These are phyloP conservation scores for Conticribra guillardii DNA, from an alignment of 108 stramenopile genomes.

Conservation along the genomic window DNA sequence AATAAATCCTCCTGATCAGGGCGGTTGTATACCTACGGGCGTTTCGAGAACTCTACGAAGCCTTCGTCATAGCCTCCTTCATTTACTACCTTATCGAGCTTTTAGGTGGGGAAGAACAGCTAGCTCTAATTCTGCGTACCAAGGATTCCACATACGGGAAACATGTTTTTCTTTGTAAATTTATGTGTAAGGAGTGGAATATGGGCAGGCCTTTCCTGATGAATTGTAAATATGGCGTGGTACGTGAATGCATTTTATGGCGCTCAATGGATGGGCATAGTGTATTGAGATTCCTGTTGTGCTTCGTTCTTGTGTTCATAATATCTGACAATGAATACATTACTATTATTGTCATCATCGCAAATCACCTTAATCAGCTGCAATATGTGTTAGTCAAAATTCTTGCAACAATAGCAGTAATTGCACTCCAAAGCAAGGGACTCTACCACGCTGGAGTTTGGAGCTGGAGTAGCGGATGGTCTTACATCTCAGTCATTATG, in stretches of 20 bases:
- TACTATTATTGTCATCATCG: slow-evolving; percentile 39
- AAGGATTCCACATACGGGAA: slow-evolving; percentile 36
- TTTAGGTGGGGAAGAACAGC: slow-evolving; percentile 50
- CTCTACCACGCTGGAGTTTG: slow-evolving; percentile 29
- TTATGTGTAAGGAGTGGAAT: slow-evolving; percentile 22
- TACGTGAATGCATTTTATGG: neutral
- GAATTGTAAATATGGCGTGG: slow-evolving; percentile 62
- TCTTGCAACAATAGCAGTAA: slow-evolving; percentile 35
- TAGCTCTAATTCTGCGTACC: slow-evolving; percentile 27
- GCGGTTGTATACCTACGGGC: slow-evolving; percentile 32
- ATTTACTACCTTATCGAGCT: slow-evolving; percentile 61
- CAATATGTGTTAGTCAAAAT: slow-evolving; percentile 67
- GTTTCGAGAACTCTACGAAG: slow-evolving; percentile 53
- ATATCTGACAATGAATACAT: neutral
- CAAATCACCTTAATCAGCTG: slow-evolving; percentile 76
- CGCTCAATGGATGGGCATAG: too few relatives aligned
- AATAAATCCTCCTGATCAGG: neutral
- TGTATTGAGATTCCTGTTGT: too few relatives aligned
- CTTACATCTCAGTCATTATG: slow-evolving; percentile 40
- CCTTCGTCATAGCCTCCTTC: slow-evolving; percentile 58
- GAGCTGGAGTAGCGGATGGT: slow-evolving; percentile 29
- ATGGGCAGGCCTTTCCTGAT: slow-evolving; percentile 54
- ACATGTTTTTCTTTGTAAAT: slow-evolving; percentile 26
- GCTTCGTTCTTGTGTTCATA: neutral
- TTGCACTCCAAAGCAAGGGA: slow-evolving; percentile 38